Evolutionary conservation across 768 basidiomycete species (phyloP), one percentile per base, ranked within the genome.

Genomic region (Boletus sp.): DNA sequence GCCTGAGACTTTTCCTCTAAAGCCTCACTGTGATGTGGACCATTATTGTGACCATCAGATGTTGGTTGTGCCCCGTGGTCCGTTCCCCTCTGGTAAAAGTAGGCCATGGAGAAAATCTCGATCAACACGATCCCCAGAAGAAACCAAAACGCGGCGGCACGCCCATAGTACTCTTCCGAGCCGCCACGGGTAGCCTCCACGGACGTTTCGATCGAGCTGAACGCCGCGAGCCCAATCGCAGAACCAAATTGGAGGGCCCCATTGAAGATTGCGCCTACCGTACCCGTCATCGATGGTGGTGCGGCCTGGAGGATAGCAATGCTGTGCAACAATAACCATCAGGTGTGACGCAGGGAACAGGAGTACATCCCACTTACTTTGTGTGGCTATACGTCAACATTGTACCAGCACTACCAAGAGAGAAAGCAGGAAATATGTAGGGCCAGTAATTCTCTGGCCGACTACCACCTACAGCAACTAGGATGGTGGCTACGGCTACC

Each of bases 231-330:
- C 18, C 80, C 81, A 20, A 80, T 70, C 7, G 83, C 83, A 10
- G 75, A 75, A 35, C 82, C 81, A 55, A 81, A 70, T 64, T 85
- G 80, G 1, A 83, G 75, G 11, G 80, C 78, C 24, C 77, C 75
- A 55, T 81, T 82, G 72, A 82, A 82, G 40, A 85, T 78, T 15
- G 83, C 83, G 18, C 80, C 80, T 15, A 83, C 76, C 5, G 78
- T 80, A 40, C 83, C 83, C 5, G 81, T 75, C 63, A 80, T 77
- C n/a, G 73, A 71, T 8, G 78, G 56, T 6, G 82, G 82, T 5
- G 75, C 76, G 37, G 75, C 75, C 56, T 73, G 76, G 67, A 84
- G 77, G 40, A 83, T 74, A 14, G 80, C 80, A 46, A 84, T 78
- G 61, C 79, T 83, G 51, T 3, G 17, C 46, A 52, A 47, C 2